These are phyloP conservation scores for Alternaria angustiovoidea DNA, from an alignment of 2,329 filamentous ascomycete genomes.

Conservation along the genomic window DNA sequence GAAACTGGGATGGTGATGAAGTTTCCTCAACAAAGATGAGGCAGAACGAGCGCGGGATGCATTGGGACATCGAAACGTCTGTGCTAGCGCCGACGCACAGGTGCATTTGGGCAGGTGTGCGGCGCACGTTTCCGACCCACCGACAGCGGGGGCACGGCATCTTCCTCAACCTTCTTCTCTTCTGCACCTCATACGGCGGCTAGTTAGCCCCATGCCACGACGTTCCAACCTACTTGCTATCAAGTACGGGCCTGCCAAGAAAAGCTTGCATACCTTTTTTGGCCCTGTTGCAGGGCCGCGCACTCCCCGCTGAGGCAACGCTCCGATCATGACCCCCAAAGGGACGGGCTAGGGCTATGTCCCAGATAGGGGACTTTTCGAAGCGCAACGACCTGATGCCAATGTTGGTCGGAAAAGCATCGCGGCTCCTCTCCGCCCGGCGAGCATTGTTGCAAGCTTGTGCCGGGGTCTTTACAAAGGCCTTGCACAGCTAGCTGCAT, in stretches of 20 bases:
- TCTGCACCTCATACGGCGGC: conserved; percentile 10
- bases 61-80: not conserved
- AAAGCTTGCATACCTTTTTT: conserved; percentile 14
- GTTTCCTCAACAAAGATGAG: conserved; percentile 13
- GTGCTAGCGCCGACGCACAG: conserved; percentile 16
- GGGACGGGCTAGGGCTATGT: conserved; percentile 5
- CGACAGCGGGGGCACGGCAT: conserved; percentile 9
- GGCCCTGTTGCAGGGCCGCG: conserved; percentile 9
- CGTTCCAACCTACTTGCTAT: conserved; percentile 8
- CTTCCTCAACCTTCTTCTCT: conserved; percentile 10
- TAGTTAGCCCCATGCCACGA: conserved; percentile 16
- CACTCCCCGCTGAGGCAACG: conserved; percentile 11
- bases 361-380: conserved; percentile 14
- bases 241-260: conserved; percentile 13
- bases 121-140: conserved; percentile 15
- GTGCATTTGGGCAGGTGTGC: not conserved
- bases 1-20: conserved; percentile 7
- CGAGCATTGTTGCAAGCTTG: conserved; percentile 7
- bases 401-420: not conserved
- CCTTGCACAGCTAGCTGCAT: conserved; percentile 5
- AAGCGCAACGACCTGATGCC: conserved; percentile 1
- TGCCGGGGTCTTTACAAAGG: conserved; percentile 6
- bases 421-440: conserved; percentile 19
- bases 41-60: conserved; percentile 7
- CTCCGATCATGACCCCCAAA: conserved; percentile 18